A percentile compares a stretch with the other conserved stretches of the same genome.
These are phyloP conservation scores for Sungouiozyma intestinalis DNA, from an alignment of 805 yeast genomes.

Conservation along the genomic window DNA sequence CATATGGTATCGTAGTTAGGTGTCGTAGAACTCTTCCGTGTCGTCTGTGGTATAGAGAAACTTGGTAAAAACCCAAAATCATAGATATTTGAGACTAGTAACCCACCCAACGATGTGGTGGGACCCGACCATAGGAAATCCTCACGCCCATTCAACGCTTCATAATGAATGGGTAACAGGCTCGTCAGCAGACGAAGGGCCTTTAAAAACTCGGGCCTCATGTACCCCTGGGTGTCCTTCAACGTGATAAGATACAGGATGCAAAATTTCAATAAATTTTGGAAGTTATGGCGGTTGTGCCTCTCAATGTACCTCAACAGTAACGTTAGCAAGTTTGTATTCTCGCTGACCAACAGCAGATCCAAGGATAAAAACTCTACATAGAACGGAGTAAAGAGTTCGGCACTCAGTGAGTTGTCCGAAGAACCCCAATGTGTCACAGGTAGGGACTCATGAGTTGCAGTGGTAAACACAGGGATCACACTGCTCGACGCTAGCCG, in stretches of 20 bases:
- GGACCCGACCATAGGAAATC: not conserved
- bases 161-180: conserved; percentile 58
- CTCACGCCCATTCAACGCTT: conserved; percentile 20
- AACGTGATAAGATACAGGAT: not conserved
- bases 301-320: not conserved
- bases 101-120: conserved; percentile 29
- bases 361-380: not conserved
- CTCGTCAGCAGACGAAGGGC: conserved; percentile 57
- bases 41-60: conserved; percentile 19
- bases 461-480: not conserved
- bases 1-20: conserved; percentile 36
- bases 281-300: not conserved
- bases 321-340: not conserved
- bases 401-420: not conserved
- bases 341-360: not conserved
- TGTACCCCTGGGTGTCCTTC: not conserved
- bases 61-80: conserved; percentile 23
- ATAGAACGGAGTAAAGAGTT: not conserved
- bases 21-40: conserved; percentile 4
- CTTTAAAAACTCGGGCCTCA: conserved; percentile 29
- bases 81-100: conserved; percentile 17
- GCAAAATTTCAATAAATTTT: not conserved
- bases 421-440: not conserved
- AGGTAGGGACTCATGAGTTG: not conserved
- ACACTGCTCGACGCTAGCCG: conserved; percentile 8